Evolutionary conservation across 306 rosid genomes (phyloP).

Genomic region (Ormosia emarginata): DNA sequence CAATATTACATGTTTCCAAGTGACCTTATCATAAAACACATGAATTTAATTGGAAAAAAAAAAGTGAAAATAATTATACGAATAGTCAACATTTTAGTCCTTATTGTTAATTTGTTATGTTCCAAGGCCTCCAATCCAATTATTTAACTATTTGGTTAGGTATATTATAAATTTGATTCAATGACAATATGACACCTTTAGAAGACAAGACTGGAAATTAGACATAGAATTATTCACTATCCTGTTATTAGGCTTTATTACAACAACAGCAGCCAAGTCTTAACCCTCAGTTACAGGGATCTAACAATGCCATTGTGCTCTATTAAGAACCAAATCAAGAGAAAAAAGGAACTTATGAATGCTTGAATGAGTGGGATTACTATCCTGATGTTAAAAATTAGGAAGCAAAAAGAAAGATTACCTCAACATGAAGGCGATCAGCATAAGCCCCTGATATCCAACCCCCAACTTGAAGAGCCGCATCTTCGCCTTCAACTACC

Average conservation of each 20-base stretch:
- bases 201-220: not conserved
- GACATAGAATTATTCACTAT: not conserved
- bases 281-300: not conserved
- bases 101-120: not conserved
- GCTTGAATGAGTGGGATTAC: not conserved
- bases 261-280: not conserved
- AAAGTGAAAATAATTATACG: not conserved
- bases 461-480: slow-evolving; percentile 58
- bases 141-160: not conserved
- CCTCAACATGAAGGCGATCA: slow-evolving; percentile 88
- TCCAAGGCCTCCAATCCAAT: not conserved
- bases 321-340: not conserved
- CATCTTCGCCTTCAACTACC: slow-evolving; percentile 96
- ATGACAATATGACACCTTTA: not conserved
- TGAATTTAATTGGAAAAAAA: not conserved
- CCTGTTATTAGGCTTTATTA: not conserved
- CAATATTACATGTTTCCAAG: not conserved
- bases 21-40: not conserved
- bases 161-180: not conserved
- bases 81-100: not conserved
- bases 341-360: not conserved
- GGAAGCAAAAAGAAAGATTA: not conserved
- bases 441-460: slow-evolving; percentile 89
- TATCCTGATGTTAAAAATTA: not conserved
- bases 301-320: not conserved